Conservation (phyloP, 139 green algal species). For the Klebsormidium nitens region DNA sequence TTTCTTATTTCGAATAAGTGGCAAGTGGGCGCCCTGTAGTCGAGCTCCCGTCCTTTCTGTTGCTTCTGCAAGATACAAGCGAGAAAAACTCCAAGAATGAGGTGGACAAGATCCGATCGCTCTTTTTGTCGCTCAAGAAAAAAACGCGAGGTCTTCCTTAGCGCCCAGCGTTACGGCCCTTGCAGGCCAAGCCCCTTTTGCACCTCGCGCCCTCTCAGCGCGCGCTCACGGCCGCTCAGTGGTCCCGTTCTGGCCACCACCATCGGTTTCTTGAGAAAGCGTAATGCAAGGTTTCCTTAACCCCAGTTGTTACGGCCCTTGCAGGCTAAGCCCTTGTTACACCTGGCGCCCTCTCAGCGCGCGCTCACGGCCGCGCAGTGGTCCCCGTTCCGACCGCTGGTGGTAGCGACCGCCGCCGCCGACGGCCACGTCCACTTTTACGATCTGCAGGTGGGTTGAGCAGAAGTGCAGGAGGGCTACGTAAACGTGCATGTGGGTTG, state of each 20-base stretch:
- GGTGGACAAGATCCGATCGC: too few species aligned
- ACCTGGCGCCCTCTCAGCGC: slow-evolving; percentile 40
- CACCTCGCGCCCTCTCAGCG: background rate
- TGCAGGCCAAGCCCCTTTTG: background rate
- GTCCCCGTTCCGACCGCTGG: slow-evolving; percentile 53
- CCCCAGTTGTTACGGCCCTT: slow-evolving; percentile 19
- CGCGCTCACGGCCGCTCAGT: background rate
- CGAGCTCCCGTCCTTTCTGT: too few species aligned
- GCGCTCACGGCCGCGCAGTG: slow-evolving; percentile 48
- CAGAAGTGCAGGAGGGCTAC: too few species aligned
- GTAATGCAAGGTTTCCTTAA: background rate
- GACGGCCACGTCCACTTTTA: slow-evolving; percentile 51
- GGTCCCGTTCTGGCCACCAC: too few species aligned
- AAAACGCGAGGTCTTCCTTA: too few species aligned
- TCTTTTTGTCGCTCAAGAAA: too few species aligned
- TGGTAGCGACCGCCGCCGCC: slow-evolving; percentile 49
- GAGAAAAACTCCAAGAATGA: too few species aligned
- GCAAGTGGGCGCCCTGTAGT: too few species aligned
- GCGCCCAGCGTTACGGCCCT: background rate
- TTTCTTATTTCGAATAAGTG: too few species aligned
- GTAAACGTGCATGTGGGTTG: too few species aligned
- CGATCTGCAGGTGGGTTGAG: slow-evolving; percentile 46
- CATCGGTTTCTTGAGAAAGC: background rate
- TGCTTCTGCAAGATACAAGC: too few species aligned
- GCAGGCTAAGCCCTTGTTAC: slow-evolving; percentile 43